Evolutionary conservation across 2,329 filamentous ascomycete genomes (phyloP), one percentile per base, ranked within the genome.

Genomic region (Beauveria scarabaeidicola): DNA sequence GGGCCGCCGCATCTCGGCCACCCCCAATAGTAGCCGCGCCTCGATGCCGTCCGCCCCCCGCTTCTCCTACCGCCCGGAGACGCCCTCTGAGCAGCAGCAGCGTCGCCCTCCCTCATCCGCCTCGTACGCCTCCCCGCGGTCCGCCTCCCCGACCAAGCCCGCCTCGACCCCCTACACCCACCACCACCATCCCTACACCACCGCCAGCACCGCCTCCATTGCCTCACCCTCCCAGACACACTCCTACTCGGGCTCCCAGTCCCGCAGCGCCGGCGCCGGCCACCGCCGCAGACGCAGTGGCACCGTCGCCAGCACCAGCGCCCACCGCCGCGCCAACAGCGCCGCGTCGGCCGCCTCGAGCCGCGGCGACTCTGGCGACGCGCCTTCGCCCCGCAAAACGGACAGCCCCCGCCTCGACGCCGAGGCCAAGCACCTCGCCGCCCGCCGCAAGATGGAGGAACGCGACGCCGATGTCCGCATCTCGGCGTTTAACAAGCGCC

Each of bases 391-490:
- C 10, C 21, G 13, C 21, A 15, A 47, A 19, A 65, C 72, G 41
- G 69, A 69, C n/a, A 83, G 79, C 64, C 81, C 81, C 5, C 74
- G 81, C 3, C 72, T 85, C 4, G 74, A 82, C 67, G 72, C 79
- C 21, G 90, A 96, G 67, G 89, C 90, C 7, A 87, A 87, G 68
- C 81, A 83, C 48, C 83, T 92, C 59, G 86, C 90, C 6, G 85
- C 86, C n/a, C 82, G 84, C 68, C 83, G 87, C 64, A 79, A 85
- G 25, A 83, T 84, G 54, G 88, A 89, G 61, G 91, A 96, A 66
- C 80, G 85, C 50, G 87, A 92, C 66, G 83, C 89, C 8, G 91
- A 97, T 66, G 84, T 86, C 47, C 86, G 88, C 56, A 88, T 97
- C 66, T 85, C 85, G 52, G 83, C 87, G 27, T 85, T 97, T 73